Evolutionary conservation across 1,284 basidiomycete genomes (phyloP), one percentile per base, ranked within the genome.

Genomic region (Xanthoconium separans): DNA sequence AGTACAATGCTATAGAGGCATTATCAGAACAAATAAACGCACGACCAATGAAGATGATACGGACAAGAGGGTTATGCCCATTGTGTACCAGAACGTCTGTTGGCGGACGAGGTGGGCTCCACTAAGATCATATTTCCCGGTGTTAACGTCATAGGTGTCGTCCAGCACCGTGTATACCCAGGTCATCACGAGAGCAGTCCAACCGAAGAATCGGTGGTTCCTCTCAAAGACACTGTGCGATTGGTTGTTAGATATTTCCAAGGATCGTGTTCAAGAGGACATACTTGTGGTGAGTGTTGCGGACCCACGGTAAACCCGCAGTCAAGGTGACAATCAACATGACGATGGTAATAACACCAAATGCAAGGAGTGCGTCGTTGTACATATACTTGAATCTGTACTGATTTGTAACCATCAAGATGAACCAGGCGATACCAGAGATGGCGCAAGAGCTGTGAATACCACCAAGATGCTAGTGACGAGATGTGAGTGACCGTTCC

Each of bases 241-340:
- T n/a, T 18, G 46, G 22, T n/a, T 39, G 49, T 65, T 30, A 61
- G 47, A 24, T 9, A 52, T 16, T 12, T 7, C 13, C 7, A 39
- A 48, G 15, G 36, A 45, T 36, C 9, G 24, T 33, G 2, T 18
- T 6, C 44, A 44, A 24, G 24, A 24, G 41, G 13, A 71, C 82
- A 65, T 65, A 89, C 86, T 90, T 89, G 74, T 90, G 87, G 62
- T 89, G 84, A 4, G 79, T 82, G 62, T 89, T 89, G 54, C 88
- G 76, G 43, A 90, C 79, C 82, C 85, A 86, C 24, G 87, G 87
- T 62, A 89, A 78, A 7, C 86, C 64, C 16, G 83, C 82, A 44
- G 75, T 78, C 56, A 87, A 65, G 50, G 82, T 77, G 39, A 84
- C 73, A 22, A 78, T 65, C 30, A 89, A 76, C 2, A 82, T 69